Conservation (phyloP, 1,139 yeast genomes). For the Candida labiduridarum region DNA sequence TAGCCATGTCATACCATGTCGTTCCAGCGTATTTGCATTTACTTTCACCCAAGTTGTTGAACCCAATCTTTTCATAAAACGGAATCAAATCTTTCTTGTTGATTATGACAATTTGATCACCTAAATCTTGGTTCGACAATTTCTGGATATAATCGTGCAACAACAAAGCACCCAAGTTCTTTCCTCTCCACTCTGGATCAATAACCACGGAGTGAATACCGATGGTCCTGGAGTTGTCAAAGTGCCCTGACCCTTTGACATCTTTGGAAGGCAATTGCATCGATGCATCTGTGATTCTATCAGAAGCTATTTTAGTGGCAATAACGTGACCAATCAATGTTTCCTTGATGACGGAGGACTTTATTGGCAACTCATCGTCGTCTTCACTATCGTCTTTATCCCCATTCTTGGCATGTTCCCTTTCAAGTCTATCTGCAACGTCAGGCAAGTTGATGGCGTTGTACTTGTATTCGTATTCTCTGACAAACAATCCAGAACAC, state of each 20-base stretch:
- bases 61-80: conserved; percentile 82
- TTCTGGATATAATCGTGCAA: conserved; percentile 91
- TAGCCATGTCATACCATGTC: conserved; percentile 67
- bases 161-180: conserved; percentile 78
- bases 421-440: conserved; percentile 39
- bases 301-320: conserved; percentile 69
- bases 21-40: conserved; percentile 60
- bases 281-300: conserved; percentile 59
- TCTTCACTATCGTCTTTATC: conserved; percentile 33
- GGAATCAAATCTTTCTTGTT: conserved; percentile 71
- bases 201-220: conserved; percentile 86
- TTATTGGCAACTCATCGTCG: conserved; percentile 45
- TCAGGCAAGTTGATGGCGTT: conserved; percentile 49
- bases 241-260: conserved; percentile 71
- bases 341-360: conserved; percentile 60
- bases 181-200: conserved; percentile 77
- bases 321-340: conserved; percentile 80
- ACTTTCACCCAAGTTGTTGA: conserved; percentile 64
- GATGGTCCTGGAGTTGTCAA: conserved; percentile 70
- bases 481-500: conserved; percentile 80
- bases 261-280: conserved; percentile 62
- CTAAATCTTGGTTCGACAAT: conserved; percentile 83
- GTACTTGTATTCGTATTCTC: conserved; percentile 57
- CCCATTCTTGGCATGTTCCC: conserved; percentile 22
- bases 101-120: conserved; percentile 72